phyloP scores from a whole-genome alignment of 192 early-diverging fungal genomes.

The Entophlyctis luteolus region DNA sequence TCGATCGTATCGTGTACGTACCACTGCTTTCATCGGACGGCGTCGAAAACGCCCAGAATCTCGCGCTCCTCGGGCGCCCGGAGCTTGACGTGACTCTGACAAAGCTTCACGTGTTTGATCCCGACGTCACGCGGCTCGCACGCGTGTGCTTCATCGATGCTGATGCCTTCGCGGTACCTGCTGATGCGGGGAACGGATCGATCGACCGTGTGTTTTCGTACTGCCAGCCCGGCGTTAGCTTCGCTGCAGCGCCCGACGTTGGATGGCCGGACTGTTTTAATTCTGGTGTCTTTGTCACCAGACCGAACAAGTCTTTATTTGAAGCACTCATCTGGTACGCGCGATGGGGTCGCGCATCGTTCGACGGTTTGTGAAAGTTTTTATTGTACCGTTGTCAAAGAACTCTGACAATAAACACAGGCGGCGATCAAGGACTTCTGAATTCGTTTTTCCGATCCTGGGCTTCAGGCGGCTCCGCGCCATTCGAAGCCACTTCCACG shows the following conservation, averaged over 20 bases:
- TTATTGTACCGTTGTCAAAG: neutral
- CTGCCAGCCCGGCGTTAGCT: conserved; percentile 45
- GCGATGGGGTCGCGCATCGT: conserved; percentile 56
- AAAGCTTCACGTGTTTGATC: conserved; percentile 84
- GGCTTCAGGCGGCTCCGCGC: conserved; percentile 42
- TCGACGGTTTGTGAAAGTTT: conserved; percentile 68
- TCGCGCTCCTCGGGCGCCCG: conserved; percentile 76
- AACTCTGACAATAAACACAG: conserved; percentile 28
- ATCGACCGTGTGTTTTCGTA: conserved; percentile 78
- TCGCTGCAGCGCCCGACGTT: conserved; percentile 84
- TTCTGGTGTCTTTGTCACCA: conserved; percentile 84
- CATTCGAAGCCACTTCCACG: neutral
- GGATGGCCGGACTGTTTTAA: conserved; percentile 99
- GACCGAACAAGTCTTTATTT: conserved; percentile 54
- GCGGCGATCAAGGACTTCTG: conserved; percentile 91
- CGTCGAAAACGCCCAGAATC: conserved; percentile 48
- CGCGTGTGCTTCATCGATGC: conserved; percentile 82
- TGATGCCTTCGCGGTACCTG: conserved; percentile 78
- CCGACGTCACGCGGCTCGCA: conserved; percentile 54
- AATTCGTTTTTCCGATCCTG: conserved; percentile 83
- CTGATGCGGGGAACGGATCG: too few species aligned
- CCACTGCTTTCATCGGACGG: conserved; percentile 10
- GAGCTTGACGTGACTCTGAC: conserved; percentile 88
- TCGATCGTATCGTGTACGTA: conserved; percentile 67
- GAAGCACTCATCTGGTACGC: conserved; percentile 50